These are phyloP conservation scores for Chlorencoelia australis DNA, from an alignment of 2,329 filamentous ascomycete genomes.

Conservation along the genomic window DNA sequence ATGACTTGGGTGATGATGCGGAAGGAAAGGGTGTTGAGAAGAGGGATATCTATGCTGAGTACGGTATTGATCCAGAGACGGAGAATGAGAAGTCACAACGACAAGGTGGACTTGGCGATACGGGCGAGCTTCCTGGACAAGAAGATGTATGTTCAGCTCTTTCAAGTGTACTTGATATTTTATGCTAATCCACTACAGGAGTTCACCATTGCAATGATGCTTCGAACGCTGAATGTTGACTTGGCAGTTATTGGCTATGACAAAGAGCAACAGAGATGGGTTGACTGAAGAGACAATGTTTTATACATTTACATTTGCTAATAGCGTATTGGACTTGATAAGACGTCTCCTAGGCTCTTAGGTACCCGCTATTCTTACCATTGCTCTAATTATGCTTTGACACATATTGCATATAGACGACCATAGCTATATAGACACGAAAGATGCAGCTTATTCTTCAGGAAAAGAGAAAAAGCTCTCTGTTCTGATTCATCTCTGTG, in stretches of 20 bases:
- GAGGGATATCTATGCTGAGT: slow-evolving; percentile 26
- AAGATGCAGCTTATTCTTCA: too few species aligned
- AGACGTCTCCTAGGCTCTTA: too few species aligned
- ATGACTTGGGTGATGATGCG: slow-evolving; percentile 24
- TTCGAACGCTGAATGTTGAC: slow-evolving; percentile 54
- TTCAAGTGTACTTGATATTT: background rate
- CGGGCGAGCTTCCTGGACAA: slow-evolving; percentile 29
- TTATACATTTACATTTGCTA: too few species aligned
- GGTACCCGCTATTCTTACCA: too few species aligned
- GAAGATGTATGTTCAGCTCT: slow-evolving; percentile 32
- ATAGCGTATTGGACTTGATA: too few species aligned
- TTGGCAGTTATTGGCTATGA: slow-evolving; percentile 54
- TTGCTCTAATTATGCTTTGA: too few species aligned
- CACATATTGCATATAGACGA: too few species aligned
- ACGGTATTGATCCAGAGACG: slow-evolving; percentile 26
- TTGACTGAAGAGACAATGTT: too few species aligned
- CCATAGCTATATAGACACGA: too few species aligned
- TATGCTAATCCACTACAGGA: slow-evolving; percentile 32
- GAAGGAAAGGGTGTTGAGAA: slow-evolving; percentile 31
- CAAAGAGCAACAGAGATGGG: slow-evolving; percentile 45
- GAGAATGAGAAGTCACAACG: slow-evolving; percentile 27
- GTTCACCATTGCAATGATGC: slow-evolving; percentile 63
- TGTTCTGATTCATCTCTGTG: too few species aligned
- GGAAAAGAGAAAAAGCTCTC: too few species aligned
- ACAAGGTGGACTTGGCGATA: slow-evolving; percentile 25